phyloP scores from a whole-genome alignment of 148 eudicot species.

The Gaultheria prostrata region DNA sequence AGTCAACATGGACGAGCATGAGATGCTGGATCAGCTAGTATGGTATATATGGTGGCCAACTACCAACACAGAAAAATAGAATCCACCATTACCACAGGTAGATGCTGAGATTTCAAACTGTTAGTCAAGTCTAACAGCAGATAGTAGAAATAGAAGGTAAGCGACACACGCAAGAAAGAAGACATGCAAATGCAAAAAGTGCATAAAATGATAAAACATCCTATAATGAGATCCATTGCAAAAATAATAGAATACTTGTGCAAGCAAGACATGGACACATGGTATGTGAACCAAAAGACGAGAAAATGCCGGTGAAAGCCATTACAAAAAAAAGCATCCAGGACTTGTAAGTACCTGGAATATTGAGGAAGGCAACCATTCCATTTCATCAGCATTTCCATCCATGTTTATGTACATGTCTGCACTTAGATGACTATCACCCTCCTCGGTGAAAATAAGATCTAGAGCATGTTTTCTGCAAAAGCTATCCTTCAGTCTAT shows the following conservation, averaged over 20 bases:
- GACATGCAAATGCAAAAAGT: neutral
- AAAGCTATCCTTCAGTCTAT: slow-evolving; percentile 88
- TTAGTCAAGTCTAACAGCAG: neutral
- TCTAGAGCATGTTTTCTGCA: slow-evolving; percentile 90
- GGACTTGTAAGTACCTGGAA: slow-evolving; percentile 62
- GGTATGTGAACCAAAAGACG: neutral
- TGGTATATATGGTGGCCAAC: too few relatives aligned
- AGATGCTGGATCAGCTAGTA: neutral
- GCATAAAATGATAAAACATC: neutral
- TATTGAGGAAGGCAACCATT: slow-evolving; percentile 85
- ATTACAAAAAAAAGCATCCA: slow-evolving; percentile 8
- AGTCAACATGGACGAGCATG: neutral
- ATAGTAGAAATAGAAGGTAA: neutral
- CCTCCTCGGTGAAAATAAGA: slow-evolving; percentile 94
- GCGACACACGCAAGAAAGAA: neutral
- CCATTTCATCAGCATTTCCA: slow-evolving; percentile 73
- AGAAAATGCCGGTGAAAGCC: neutral
- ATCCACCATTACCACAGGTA: neutral
- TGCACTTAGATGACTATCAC: slow-evolving; percentile 84
- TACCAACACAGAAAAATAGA: neutral
- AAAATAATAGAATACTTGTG: neutral
- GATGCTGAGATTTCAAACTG: neutral
- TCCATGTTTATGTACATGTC: slow-evolving; percentile 87
- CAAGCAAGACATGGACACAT: neutral
- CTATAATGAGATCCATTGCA: neutral